Evolutionary conservation across 257 asterid genomes (phyloP).

Genomic region (Plectranthus barbatus): DNA sequence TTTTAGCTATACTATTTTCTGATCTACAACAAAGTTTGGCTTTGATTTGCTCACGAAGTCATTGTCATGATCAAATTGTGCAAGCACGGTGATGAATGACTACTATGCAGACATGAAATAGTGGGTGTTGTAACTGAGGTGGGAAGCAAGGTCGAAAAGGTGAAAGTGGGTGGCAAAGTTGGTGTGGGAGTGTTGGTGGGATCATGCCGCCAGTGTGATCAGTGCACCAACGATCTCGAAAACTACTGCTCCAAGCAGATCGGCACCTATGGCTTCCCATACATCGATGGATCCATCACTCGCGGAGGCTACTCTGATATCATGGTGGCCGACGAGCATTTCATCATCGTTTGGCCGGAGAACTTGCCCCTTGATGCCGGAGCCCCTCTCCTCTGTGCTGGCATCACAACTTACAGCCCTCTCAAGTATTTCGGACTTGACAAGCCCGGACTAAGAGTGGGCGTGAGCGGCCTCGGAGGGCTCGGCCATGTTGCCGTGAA

Average conservation of each 20-base stretch:
- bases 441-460: conserved; percentile 39
- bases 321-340: too few relatives aligned
- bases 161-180: conserved; percentile 4
- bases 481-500: conserved; percentile 54
- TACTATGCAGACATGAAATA: conserved; percentile 9
- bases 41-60: too few relatives aligned
- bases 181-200: conserved; percentile 9
- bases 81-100: too few relatives aligned
- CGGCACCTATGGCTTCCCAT: conserved; percentile 2
- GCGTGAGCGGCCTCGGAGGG: conserved; percentile 56
- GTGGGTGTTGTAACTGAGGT: conserved; percentile 17
- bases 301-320: conserved; percentile 16
- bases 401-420: too few relatives aligned
- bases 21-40: too few relatives aligned
- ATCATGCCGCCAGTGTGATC: conserved; percentile 5
- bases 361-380: conserved; percentile 44
- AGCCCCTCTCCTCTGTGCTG: conserved; percentile 60
- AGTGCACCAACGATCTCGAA: conserved; percentile 8
- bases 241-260: conserved; percentile 9
- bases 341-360: conserved; percentile 44
- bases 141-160: conserved; percentile 6
- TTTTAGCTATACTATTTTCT: too few relatives aligned
- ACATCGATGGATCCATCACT: conserved; percentile 6
- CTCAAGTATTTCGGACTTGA: conserved; percentile 41
- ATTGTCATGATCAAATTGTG: too few relatives aligned